Evolutionary conservation across 768 basidiomycete species (phyloP).

Genomic region (Phylloporus rhodoxanthus): DNA sequence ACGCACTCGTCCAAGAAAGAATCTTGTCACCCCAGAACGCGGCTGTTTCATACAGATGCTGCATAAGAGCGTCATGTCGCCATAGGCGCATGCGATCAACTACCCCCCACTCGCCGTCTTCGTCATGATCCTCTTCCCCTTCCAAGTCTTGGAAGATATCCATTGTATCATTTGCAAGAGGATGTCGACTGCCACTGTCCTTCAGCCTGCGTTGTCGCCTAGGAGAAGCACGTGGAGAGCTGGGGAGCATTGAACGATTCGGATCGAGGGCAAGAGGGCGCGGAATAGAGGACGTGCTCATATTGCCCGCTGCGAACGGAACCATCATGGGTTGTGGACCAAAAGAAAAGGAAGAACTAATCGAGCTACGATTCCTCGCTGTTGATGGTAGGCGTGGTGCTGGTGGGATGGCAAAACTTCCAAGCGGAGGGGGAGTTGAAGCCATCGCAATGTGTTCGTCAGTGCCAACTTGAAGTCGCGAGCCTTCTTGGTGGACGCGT

Average conservation of each 20-base stretch:
- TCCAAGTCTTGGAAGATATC: slow-evolving; percentile 70
- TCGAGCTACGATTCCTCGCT: slow-evolving; percentile 59
- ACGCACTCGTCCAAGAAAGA: slow-evolving; percentile 88
- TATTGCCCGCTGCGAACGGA: slow-evolving; percentile 61
- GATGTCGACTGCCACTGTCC: slow-evolving; percentile 53
- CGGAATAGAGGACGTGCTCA: slow-evolving; percentile 51
- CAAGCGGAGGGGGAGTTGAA: slow-evolving; percentile 47
- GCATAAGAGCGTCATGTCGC: slow-evolving; percentile 97
- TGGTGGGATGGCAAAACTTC: slow-evolving; percentile 38
- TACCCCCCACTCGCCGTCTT: slow-evolving; percentile 73
- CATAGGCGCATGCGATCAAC: slow-evolving; percentile 94
- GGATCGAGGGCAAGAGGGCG: slow-evolving; percentile 67
- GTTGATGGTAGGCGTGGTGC: slow-evolving; percentile 52
- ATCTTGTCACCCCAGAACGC: slow-evolving; percentile 99
- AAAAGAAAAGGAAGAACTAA: slow-evolving; percentile 79
- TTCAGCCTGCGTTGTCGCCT: slow-evolving; percentile 51
- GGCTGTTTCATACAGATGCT: slow-evolving; percentile 95
- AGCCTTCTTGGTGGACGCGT: slow-evolving; percentile 1
- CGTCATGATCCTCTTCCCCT: slow-evolving; percentile 54
- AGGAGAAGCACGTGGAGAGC: slow-evolving; percentile 70
- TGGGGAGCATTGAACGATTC: slow-evolving; percentile 69
- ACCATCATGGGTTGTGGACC: slow-evolving; percentile 72
- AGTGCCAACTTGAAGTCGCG: neutral
- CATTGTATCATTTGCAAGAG: slow-evolving; percentile 68
- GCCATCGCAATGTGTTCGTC: slow-evolving; percentile 19